phyloP scores from a whole-genome alignment of 495 filamentous ascomycete genomes.

The Podospora comata region DNA sequence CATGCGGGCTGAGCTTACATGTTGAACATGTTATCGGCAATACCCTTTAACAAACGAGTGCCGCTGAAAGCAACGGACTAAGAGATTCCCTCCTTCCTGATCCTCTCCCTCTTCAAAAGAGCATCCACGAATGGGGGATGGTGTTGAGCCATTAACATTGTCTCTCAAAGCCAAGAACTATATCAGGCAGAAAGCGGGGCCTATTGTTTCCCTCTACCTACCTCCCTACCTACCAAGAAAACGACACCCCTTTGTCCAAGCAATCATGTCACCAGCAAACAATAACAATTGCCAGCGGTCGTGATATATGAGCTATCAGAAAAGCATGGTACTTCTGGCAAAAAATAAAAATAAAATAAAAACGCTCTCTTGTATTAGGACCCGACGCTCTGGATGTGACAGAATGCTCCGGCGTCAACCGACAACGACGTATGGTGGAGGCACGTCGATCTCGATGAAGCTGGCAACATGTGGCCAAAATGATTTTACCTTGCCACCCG shows the following conservation, averaged over 20 bases:
- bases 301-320: neutral
- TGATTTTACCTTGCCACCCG: too few species aligned
- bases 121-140: neutral
- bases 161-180: neutral
- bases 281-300: neutral
- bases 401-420: too few species aligned
- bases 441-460: too few species aligned
- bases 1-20: slow-evolving; percentile 12
- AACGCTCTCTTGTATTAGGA: too few species aligned
- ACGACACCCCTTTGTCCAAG: neutral
- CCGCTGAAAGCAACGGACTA: neutral
- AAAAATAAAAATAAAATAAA: neutral
- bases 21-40: neutral
- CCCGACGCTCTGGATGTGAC: too few species aligned
- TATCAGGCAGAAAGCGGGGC: neutral
- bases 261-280: neutral
- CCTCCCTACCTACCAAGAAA: too few species aligned
- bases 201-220: neutral
- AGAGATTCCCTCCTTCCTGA: neutral
- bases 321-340: neutral
- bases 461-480: too few species aligned
- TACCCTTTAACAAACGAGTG: neutral
- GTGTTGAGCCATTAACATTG: neutral
- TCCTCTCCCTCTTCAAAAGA: neutral
- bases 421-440: too few species aligned